Conservation (phyloP, 2,329 filamentous ascomycete species). For the Metarhizium brunneum region DNA sequence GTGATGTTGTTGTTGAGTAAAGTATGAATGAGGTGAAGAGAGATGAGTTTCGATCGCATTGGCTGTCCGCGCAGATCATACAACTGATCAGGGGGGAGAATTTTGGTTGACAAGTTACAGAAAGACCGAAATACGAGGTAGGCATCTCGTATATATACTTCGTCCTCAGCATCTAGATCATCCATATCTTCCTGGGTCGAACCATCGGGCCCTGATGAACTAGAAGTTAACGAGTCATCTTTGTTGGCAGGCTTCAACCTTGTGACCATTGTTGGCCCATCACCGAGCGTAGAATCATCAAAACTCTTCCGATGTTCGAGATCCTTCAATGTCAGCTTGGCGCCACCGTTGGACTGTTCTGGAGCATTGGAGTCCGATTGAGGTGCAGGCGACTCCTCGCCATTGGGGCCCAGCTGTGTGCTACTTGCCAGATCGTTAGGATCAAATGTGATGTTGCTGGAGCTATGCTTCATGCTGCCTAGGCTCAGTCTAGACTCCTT, state of each 20-base stretch:
- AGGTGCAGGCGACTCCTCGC: conserved; percentile 24
- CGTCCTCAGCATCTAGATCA: conserved; percentile 65
- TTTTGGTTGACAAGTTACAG: conserved; percentile 93
- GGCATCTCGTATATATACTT: conserved; percentile 93
- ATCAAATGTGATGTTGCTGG: conserved; percentile 43
- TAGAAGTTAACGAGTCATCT: conserved; percentile 35
- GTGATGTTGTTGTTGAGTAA: conserved; percentile 88
- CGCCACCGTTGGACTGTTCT: conserved; percentile 26
- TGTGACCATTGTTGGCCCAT: conserved; percentile 59
- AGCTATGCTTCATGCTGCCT: conserved; percentile 40
- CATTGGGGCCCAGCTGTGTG: conserved; percentile 27
- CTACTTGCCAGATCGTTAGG: conserved; percentile 31
- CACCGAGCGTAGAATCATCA: conserved; percentile 56
- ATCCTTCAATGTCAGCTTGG: conserved; percentile 57
- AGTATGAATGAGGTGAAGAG: conserved; percentile 89
- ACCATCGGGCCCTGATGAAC: conserved; percentile 45
- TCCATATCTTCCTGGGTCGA: conserved; percentile 48
- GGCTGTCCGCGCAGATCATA: conserved; percentile 88
- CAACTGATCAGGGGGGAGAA: conserved; percentile 79
- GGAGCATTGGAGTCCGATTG: conserved; percentile 19
- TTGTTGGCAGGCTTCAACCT: conserved; percentile 42
- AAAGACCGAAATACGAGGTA: conserved; percentile 96
- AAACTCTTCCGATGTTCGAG: conserved; percentile 60
- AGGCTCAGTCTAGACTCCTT: conserved; percentile 69
- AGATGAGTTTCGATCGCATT: conserved; percentile 95